Percentiles rank a stretch among this genome's conserved stretches.
Conservation (phyloP, 148 eudicot species). For the Fagopyrum tataricum region DNA sequence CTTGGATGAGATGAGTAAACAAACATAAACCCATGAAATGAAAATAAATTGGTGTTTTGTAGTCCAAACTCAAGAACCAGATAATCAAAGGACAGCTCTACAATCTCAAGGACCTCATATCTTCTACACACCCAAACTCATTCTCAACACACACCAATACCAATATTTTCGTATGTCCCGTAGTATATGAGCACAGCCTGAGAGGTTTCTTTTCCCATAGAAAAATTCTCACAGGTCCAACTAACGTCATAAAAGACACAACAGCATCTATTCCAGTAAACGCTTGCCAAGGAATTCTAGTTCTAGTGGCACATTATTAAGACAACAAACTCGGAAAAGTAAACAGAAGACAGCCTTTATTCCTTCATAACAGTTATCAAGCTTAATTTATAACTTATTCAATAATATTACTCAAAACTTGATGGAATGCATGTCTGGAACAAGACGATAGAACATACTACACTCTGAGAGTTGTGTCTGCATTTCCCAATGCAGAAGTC, state of each 20-base stretch:
- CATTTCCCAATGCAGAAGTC: conserved; percentile 94
- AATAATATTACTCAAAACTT: neutral
- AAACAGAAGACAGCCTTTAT: neutral
- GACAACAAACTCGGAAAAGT: neutral
- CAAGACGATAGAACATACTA: conserved; percentile 39
- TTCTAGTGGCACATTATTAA: neutral
- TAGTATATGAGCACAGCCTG: neutral
- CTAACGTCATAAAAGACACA: neutral
- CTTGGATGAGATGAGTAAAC: neutral
- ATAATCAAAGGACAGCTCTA: neutral
- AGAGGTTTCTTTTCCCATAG: neutral
- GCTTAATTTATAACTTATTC: neutral
- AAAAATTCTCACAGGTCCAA: neutral
- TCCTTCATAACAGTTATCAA: neutral
- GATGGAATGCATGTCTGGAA: neutral
- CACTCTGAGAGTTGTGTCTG: conserved; percentile 96
- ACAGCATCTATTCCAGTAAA: neutral
- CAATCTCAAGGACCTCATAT: neutral
- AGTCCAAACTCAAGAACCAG: too few relatives aligned
- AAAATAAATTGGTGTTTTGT: too few relatives aligned
- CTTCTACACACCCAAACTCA: neutral
- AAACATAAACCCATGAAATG: neutral
- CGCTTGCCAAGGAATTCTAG: neutral
- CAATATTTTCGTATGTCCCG: neutral
- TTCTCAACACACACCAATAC: neutral